Conservation (phyloP, 2,329 filamentous ascomycete species). For the Chrysosporium queenslandicum region DNA sequence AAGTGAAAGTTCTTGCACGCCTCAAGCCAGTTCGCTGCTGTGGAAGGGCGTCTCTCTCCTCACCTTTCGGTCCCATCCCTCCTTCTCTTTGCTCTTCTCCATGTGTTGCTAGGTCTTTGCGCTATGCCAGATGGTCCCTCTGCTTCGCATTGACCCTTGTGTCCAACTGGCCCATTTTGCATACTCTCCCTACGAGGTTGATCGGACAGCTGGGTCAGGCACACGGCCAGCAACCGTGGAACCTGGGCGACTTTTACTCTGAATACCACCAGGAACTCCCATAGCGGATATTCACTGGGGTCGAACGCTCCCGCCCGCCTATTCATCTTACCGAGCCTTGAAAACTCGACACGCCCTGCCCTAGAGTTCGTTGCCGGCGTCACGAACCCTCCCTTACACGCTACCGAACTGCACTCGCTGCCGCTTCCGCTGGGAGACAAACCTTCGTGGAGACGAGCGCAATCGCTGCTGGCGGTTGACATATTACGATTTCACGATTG, state of each 20-base stretch:
- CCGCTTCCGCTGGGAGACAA: background rate
- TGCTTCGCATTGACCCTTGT: constrained; percentile 9
- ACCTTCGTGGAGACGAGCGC: background rate
- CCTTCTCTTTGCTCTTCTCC: background rate
- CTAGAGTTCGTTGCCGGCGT: background rate
- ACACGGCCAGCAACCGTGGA: constrained; percentile 10
- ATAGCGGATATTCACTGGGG: background rate
- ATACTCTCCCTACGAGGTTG: background rate
- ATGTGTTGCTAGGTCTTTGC: constrained; percentile 1
- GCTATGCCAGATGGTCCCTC: constrained; percentile 9
- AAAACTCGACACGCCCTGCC: background rate
- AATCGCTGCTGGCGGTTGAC: background rate
- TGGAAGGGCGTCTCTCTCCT: background rate
- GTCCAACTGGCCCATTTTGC: constrained; percentile 2
- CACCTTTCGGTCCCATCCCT: background rate
- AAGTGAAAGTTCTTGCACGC: background rate
- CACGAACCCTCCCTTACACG: background rate
- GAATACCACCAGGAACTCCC: background rate
- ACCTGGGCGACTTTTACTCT: background rate
- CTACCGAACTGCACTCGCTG: background rate
- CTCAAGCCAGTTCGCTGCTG: background rate
- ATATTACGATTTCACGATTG: constrained; percentile 2
- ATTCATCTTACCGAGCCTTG: background rate
- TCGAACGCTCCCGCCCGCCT: background rate
- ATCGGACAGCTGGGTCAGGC: constrained; percentile 7